Base-by-base conservation (phyloP, 176 grass and related monocot species). In the Alloteropsis semialata region DNA sequence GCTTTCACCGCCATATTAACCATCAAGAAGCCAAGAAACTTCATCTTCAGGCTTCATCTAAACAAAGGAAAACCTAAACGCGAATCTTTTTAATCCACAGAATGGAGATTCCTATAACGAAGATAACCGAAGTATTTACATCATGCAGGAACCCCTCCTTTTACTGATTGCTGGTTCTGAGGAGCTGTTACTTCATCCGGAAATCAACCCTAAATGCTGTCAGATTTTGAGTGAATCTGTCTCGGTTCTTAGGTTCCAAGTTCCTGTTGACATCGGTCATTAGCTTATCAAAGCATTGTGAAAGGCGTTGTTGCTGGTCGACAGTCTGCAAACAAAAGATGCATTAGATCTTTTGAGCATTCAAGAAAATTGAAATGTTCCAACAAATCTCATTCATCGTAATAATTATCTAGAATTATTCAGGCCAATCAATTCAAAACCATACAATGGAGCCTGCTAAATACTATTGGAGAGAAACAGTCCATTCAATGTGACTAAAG, bases 141-240 rank as follows among this genome's bases (percentile, higher is more conserved):
- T 27, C 73, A 84, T 58, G 76, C 65, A 69, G 77, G 67, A 43
- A 75, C 73, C 50, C 45, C 67, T 79, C 64, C 68, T 84, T 72
- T 65, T 62, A 49, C 34, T 79, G 66, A 74, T 44, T 67, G 79
- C 33, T 64, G 18, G 16, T 75, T 74, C 75, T 38, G 43, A 75
- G 38, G 7, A 70, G 65, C 44, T 82, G 68, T 68, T 87, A 99
- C 88, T 99, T 99, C 69, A 84, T 78, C 57, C 93, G 93, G 51
- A 99, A 99, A 82, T 99, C 97, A 80, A 87, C 89, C 38, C 86
- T 94, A 67, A 99, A 99, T 81, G 91, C 66, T 66, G 93, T 96
- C 43, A 99, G 97, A 75, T 99, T 99, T 87, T 99, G 91, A 82
- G 93, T 96, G 81, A 99, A 99, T 89, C 89, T 99, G 65, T 99